Percentiles rank a stretch among this genome's conserved stretches.
Conservation (phyloP, 1,284 basidiomycete species). For the Entoloma clypeatum region DNA sequence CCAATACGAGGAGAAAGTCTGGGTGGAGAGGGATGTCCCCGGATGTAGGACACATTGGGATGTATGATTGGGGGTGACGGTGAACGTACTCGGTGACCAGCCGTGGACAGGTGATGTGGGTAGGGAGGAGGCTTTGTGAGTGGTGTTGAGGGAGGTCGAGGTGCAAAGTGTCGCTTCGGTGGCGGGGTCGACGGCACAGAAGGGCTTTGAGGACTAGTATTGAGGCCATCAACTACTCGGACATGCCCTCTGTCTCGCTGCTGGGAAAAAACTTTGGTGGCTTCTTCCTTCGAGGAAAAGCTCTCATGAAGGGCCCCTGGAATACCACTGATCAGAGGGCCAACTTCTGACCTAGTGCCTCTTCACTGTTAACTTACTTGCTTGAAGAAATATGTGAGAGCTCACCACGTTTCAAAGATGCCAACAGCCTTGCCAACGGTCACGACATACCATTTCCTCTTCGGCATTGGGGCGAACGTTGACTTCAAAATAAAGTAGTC, state of each 20-base stretch:
- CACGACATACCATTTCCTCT: slow-evolving; percentile 45
- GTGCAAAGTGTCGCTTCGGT: not conserved
- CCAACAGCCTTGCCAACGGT: slow-evolving; percentile 42
- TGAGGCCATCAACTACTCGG: slow-evolving; percentile 21
- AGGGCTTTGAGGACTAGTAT: slow-evolving; percentile 5
- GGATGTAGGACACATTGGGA: slow-evolving; percentile 14
- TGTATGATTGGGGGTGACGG: slow-evolving; percentile 9
- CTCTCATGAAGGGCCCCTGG: slow-evolving; percentile 40
- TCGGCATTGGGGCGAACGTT: slow-evolving; percentile 30
- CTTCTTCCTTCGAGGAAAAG: slow-evolving; percentile 41
- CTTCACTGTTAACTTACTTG: slow-evolving; percentile 14
- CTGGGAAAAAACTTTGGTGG: slow-evolving; percentile 36
- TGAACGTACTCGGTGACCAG: not conserved
- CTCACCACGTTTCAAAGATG: slow-evolving; percentile 45
- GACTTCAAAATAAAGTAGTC: no score
- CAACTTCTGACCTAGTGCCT: slow-evolving; percentile 41
- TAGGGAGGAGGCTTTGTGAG: slow-evolving; percentile 5
- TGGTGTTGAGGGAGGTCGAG: not conserved
- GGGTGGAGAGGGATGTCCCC: slow-evolving; percentile 18
- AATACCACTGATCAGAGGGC: slow-evolving; percentile 36
- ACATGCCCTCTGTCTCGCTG: slow-evolving; percentile 27
- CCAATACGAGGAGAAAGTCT: slow-evolving; percentile 6
- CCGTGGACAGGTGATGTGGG: slow-evolving; percentile 6
- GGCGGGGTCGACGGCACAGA: slow-evolving; percentile 5
- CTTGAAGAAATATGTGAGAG: slow-evolving; percentile 13